Evolutionary conservation across 2,329 filamentous ascomycete genomes (phyloP), one percentile per base, ranked within the genome.

Genomic region (Bimuria novae-zelandiae): DNA sequence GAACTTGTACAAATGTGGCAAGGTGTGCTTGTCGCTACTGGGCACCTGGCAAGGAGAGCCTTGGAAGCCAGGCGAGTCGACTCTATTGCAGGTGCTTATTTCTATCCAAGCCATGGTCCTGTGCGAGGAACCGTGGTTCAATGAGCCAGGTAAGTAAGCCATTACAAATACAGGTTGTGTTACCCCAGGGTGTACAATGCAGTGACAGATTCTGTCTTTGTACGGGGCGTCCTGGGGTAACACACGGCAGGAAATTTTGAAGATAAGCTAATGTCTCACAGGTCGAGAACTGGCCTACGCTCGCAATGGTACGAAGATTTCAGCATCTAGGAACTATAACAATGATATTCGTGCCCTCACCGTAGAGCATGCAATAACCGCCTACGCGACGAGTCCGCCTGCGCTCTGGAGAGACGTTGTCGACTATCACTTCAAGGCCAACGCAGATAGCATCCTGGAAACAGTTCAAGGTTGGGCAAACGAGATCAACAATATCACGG

Each of bases 21-120:
- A 77, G 27, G 61, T 67, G 4, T 67, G 64, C 25, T 29, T 67
- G 3, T 64, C 58, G 14, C 45, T 65, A 7, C 51, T 68, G 4
- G 61, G 59, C 7, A 66, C 66, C 2, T 80, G 81, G 81, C 12
- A 58, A 17, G 81, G 80, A 8, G 58, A 74, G 56, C 59, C 68
- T 21, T 81, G 83, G 82, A 67, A 74, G 11, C 70, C 75, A 2
- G 62, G 67, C 8, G 69, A 73, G 30, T 83, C 80, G 4, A 83
- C 80, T 3, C 65, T 83, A 2, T 69, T 82, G 3, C 80, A 82
- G 56, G 67, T 83, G 5, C 70, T 82, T 10, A 75, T 84, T n/a
- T 82, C 79, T 23, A 81, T 85, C 46, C 83, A 85, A 60, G 75
- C 76, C 25, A 83, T 85, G 82, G 78, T 85, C 17, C 75, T 85